A percentile compares a stretch with the other conserved stretches of the same genome.
These are phyloP conservation scores for Paraconiothyrium sp. DNA, from an alignment of 2,329 filamentous ascomycete species.

Conservation along the genomic window DNA sequence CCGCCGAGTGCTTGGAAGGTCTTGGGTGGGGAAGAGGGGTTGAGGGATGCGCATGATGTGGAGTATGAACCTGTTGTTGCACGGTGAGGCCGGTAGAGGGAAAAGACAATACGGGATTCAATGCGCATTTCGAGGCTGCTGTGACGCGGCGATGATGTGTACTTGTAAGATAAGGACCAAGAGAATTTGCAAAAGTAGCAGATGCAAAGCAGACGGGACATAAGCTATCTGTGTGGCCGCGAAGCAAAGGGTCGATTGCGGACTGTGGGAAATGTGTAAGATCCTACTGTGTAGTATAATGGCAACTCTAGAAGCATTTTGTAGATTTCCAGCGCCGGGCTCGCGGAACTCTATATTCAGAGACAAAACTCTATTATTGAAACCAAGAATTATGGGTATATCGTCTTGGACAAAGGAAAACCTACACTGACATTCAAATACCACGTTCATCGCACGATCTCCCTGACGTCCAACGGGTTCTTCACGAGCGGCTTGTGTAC, in stretches of 20 bases:
- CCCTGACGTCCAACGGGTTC: constrained; percentile 2
- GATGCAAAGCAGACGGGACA: background rate
- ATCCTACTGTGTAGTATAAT: too few species aligned
- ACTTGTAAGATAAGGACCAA: background rate
- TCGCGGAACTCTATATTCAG: background rate
- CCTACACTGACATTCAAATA: background rate
- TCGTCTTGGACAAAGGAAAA: constrained; percentile 9
- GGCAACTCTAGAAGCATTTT: too few species aligned
- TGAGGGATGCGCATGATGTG: constrained; percentile 8
- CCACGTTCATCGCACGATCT: background rate
- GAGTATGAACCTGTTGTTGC: constrained; percentile 7
- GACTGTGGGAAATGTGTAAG: too few species aligned
- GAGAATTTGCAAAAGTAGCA: background rate
- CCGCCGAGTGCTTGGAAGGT: constrained; percentile 38
- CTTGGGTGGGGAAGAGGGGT: constrained; percentile 26
- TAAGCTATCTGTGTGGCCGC: background rate
- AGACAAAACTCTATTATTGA: constrained; percentile 22
- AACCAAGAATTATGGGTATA: constrained; percentile 18
- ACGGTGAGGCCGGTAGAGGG: background rate
- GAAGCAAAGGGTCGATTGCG: too few species aligned
- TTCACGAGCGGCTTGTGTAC: constrained; percentile 8
- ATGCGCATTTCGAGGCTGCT: background rate
- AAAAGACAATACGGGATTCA: background rate
- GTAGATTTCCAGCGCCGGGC: too few species aligned
- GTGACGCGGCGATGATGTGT: background rate